Evolutionary conservation across 768 basidiomycete genomes (phyloP), one percentile per base, ranked within the genome.

Genomic region (Pleurotus pulmonarius): DNA sequence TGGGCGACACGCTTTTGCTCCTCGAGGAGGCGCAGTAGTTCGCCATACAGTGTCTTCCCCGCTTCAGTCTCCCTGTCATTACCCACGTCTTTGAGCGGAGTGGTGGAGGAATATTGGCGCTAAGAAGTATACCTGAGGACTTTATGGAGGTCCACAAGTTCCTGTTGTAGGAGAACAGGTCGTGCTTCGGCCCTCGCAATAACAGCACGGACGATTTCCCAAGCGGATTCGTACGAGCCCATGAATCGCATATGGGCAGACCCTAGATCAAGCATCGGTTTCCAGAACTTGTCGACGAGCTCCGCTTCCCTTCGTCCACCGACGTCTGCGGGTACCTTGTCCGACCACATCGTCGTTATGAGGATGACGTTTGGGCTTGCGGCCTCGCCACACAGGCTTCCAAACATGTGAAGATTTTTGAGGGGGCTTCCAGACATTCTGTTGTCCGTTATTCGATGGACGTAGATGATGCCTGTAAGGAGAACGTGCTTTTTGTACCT

Each of bases 311-410:
- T 49, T 29, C 29, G 12, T 38, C 2, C 8, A 49, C 61, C 56
- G 37, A 40, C 18, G 29, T 45, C 58, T 24, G 25, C 7, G 43
- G 41, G 40, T 46, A 76, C 74, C 53, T 70, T 69, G 7, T 65
- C 69, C 78, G 51, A 39, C 72, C 72, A 73, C 64, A 66, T 70
- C 5, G 71, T 71, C 9, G 72, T 71, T 15, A 60, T 64, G 5
- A 74, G 55, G 4, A 67, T 52, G 8, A 74, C 68, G 8, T 62
- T 69, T 0, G 58, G 52, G 13, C 71, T 45, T 5, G 59, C 55
- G 24, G 59, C 57, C 34, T 60, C 49, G 2, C 65, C 65, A 20
- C 63, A 65, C 0, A 65, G 67, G 55, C 26, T 63, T 49, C n/a
- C 47, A 46, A 73, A 70, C 55, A 70, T 54, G 4, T 60, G 59